phyloP scores from a whole-genome alignment of 108 stramenopile genomes.

The Cyclotella sp. region DNA sequence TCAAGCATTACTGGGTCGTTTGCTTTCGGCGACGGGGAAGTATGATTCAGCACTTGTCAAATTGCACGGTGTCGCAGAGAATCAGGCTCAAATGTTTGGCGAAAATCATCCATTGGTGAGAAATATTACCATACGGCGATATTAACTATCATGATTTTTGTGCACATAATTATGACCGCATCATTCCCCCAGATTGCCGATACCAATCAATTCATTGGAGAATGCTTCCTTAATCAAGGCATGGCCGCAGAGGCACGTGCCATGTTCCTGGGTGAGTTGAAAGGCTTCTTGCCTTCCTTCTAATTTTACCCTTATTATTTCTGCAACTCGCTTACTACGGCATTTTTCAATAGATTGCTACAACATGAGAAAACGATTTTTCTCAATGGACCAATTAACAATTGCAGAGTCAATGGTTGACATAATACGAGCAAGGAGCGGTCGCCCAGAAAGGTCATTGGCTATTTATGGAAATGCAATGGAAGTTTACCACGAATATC shows the following conservation, averaged over 20 bases:
- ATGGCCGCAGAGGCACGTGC: slow-evolving; percentile 53
- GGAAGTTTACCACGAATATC: slow-evolving; percentile 43
- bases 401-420: slow-evolving; percentile 49
- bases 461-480: slow-evolving; percentile 71
- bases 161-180: neutral
- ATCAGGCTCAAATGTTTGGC: slow-evolving; percentile 63
- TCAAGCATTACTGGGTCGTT: slow-evolving; percentile 62
- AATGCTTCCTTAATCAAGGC: slow-evolving; percentile 61
- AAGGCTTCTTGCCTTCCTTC: too few species aligned
- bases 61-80: slow-evolving; percentile 51
- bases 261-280: slow-evolving; percentile 38
- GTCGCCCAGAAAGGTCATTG: slow-evolving; percentile 59
- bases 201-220: slow-evolving; percentile 66
- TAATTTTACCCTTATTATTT: too few species aligned
- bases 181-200: slow-evolving; percentile 48
- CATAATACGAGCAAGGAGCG: slow-evolving; percentile 41
- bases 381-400: slow-evolving; percentile 61
- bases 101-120: slow-evolving; percentile 57
- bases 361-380: slow-evolving; percentile 72
- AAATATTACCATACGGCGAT: neutral
- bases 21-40: slow-evolving; percentile 56
- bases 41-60: slow-evolving; percentile 57
- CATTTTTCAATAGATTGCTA: slow-evolving; percentile 47
- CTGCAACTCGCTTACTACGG: too few species aligned
- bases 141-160: too few species aligned